Base-by-base conservation (phyloP, 495 filamentous ascomycete species). In the Aspergillus bridgeri region DNA sequence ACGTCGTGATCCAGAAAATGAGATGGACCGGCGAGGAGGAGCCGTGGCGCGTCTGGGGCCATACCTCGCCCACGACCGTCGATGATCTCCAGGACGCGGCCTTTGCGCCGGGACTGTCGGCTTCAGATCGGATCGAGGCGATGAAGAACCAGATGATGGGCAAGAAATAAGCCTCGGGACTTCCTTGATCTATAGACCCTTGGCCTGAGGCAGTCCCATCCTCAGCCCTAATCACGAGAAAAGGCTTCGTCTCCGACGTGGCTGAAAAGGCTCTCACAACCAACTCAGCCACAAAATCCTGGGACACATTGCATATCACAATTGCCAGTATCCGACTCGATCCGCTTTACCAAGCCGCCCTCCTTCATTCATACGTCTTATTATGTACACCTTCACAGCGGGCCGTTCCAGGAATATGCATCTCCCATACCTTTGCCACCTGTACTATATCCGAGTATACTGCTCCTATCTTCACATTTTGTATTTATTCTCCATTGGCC, bases 31-130 rank as follows among this genome's bases (percentile, higher is more conserved):
- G 82, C 52, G 64, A 77, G 59, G 78, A 84, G 44, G 71, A 69
- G 42, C 79, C 79, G 13, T 97, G 92, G 92, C 82, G 79, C 67
- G 66, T 96, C 48, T 89, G 91, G 85, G 91, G 91, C 22, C 85
- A 83, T 38, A 69, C 82, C 42, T 74, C 79, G 59, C 80, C 86
- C 63, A 88, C 83, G 9, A 83, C 78, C 43, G n/a, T 69, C 20
- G 77, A 86, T 24, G 71, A 75, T 20, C 69, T 81, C 51, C 48
- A 69, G 17, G 65, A 44, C 49, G 71, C 75, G 3, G 60, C 61
- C 57, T 79, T 79, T 57, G 65, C 64, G 15, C 51, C 66, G 0
- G 72, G 70, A 8, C 22, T 77, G 33, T 57, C 65, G 1, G 19
- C 70, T 9, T 19, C 62, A 18, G 76, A 79, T 21, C 69, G 76